Base-by-base conservation (phyloP, 768 basidiomycete species). In the Tulasnella sp. region DNA sequence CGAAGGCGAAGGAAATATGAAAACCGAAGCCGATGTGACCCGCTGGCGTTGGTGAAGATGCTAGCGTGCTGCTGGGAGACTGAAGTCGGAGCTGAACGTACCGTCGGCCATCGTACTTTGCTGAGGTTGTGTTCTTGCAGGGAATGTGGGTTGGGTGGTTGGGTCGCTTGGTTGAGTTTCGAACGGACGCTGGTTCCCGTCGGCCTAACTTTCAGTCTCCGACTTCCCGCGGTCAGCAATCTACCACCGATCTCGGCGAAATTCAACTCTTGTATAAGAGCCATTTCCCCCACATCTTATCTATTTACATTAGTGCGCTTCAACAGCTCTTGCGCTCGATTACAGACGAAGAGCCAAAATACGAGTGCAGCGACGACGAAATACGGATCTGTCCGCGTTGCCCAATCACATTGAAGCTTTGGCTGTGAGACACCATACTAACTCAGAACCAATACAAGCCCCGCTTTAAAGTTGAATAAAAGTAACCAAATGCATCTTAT, bases 51-150 rank as follows among this genome's bases (percentile, higher is more conserved):
- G 12, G 42, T 12, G 42, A 44, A 12, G 63, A 17, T 64, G 37
- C 63, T 64, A 17, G 29, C 7, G 34, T 32, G 63, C 32, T 35
- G 63, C 42, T 42, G 41, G n/a, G 19, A 47, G 40, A 69, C 68
- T 69, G 68, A 47, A 69, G 68, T 42, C 42, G 68, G 44, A 69
- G 68, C 35, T 69, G 68, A 69, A 69, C 68, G 68, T 69, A 69
- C 68, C 68, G 68, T 69, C 68, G 68, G 68, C 68, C 68, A 69
- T 69, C 40, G 68, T 69, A 4, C 40, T 44, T 39, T 69, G 34
- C 19, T 47, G 34, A 9, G 37, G 64, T 14, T 52, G 39, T 1
- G 39, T 22, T 9, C 4, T 7, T 39, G 66, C 36, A 14, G 68
- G n/a, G 19, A 22, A 22, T 47, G n/a, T 16, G 40, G 7, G 44